Conservation (phyloP, 2,329 filamentous ascomycete genomes). For the Byssothecium circinans region DNA sequence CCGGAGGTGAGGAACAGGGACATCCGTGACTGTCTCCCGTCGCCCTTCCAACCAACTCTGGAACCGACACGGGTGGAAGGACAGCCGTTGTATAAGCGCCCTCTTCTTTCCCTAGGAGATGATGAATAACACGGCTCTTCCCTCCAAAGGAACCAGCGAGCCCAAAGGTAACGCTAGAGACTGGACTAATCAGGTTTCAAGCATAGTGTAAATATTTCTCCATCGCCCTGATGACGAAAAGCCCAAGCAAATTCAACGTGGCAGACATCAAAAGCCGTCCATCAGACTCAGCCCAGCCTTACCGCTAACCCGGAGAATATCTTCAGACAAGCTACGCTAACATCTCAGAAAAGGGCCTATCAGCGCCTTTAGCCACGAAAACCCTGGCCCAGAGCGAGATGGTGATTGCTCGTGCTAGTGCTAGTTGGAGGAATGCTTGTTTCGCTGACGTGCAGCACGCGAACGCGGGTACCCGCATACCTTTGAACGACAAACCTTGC, state of each 20-base stretch:
- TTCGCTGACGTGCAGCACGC: conserved; percentile 32
- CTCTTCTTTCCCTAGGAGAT: background rate
- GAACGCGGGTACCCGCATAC: conserved; percentile 29
- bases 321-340: conserved; percentile 1
- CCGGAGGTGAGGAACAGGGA: conserved; percentile 14
- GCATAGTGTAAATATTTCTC: background rate
- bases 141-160: background rate
- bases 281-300: conserved; percentile 18
- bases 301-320: conserved; percentile 6
- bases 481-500: conserved; percentile 18
- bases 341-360: conserved; percentile 14
- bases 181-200: no score
- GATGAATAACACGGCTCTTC: background rate
- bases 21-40: conserved; percentile 16
- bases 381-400: conserved; percentile 7
- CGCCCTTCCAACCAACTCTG: conserved; percentile 11
- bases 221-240: conserved; percentile 18
- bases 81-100: background rate
- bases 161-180: background rate
- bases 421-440: conserved; percentile 29
- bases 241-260: background rate
- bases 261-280: conserved; percentile 30
- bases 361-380: conserved; percentile 1
- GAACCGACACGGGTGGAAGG: conserved; percentile 20
- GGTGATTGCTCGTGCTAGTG: conserved; percentile 28